Base-by-base conservation (phyloP, 2,329 filamentous ascomycete genomes). In the Beauveria pseudobassiana region DNA sequence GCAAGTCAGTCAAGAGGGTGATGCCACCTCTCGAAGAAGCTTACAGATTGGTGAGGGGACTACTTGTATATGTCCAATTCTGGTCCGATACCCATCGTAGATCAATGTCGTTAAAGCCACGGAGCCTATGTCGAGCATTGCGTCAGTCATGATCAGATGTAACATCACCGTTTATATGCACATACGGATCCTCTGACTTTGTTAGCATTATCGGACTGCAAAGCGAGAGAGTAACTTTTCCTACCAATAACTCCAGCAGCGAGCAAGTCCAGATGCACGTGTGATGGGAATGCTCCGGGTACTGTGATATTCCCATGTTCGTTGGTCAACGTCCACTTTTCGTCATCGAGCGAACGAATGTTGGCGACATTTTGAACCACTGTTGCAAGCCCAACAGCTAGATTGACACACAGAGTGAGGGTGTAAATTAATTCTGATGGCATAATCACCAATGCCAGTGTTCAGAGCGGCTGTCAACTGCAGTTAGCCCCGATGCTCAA, bases 11-110 rank as follows among this genome's bases (percentile, higher is more conserved):
- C 26, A 8, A 28, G 20, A 14, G 12, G 5, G 34, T 6, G 12
- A 38, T 38, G 1, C 6, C 8, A n/a, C 18, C 38, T 9, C 22
- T 30, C 9, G 9, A 28, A 12, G 78, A 71, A 83, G 65, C 61
- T 53, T 54, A 62, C 61, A 63, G 55, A 14, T 40, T 40, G 8
- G 26, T n/a, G 8, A 63, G 30, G 2, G 61, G 50, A 18, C 6
- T 72, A n/a, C 78, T 79, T 0, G 77, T 80, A 67, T 87, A 87
- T 0, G 82, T 87, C 84, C 85, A 87, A 67, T 87, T n/a, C 8
- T 59, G 55, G 14, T 30, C 51, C 10, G 77, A 76, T 20, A 87
- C 75, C 83, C 84, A 87, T 28, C 82, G 78, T n/a, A 84, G 75
- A 61, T 85, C 75, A 66, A 85, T 83, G 65, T 87, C 83, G 63